phyloP scores from a whole-genome alignment of 164 flowering plant genomes.

The Warburgia ugandensis region DNA sequence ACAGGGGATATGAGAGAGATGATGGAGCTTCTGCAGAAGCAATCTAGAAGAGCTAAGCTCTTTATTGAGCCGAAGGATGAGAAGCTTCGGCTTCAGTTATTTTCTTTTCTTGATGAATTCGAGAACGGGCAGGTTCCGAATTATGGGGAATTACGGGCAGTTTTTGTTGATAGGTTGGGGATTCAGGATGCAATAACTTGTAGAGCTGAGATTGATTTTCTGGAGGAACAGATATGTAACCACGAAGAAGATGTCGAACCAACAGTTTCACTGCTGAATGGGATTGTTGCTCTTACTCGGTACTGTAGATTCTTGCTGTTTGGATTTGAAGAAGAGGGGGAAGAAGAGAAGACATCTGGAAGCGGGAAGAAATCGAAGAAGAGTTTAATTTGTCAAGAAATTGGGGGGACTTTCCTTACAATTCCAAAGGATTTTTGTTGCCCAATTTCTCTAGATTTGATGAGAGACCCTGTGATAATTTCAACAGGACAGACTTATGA shows the following conservation, averaged over 20 bases:
- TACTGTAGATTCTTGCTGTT: constrained; percentile 77
- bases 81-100: constrained; percentile 34
- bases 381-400: constrained; percentile 48
- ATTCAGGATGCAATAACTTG: constrained; percentile 45
- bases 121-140: constrained; percentile 48
- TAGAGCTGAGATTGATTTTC: constrained; percentile 69
- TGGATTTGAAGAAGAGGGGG: constrained; percentile 60
- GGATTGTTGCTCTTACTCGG: constrained; percentile 63
- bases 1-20: constrained; percentile 60
- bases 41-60: constrained; percentile 41
- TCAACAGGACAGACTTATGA: constrained; percentile 97
- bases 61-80: constrained; percentile 61
- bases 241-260: constrained; percentile 79
- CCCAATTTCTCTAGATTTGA: constrained; percentile 83
- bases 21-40: constrained; percentile 52
- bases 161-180: constrained; percentile 48
- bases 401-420: constrained; percentile 51
- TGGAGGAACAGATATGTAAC: constrained; percentile 75
- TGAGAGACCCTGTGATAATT: constrained; percentile 81
- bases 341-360: constrained; percentile 15
- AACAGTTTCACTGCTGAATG: constrained; percentile 50
- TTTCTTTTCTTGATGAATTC: constrained; percentile 52
- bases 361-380: constrained; percentile 33
- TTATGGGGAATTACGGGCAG: constrained; percentile 27
- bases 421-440: constrained; percentile 81